Conservation (phyloP, 306 rosid genomes). For the Gastrolobium bilobum region DNA sequence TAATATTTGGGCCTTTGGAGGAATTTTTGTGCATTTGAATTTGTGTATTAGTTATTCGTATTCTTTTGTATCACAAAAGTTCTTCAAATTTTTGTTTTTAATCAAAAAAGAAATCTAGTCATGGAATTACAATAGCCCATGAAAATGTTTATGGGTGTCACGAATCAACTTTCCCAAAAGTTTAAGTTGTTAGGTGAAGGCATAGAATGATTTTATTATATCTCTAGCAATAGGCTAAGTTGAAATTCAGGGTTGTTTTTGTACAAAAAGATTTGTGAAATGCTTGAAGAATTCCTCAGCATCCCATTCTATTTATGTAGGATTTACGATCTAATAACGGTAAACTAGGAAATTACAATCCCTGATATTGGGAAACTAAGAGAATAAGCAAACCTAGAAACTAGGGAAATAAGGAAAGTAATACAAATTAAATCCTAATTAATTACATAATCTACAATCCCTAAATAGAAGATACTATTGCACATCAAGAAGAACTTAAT, state of each 20-base stretch:
- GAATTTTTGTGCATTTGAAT: slow-evolving; percentile 20
- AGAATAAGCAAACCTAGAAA: too few relatives aligned
- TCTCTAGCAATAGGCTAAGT: neutral
- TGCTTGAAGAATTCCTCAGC: too few relatives aligned
- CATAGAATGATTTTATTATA: too few relatives aligned
- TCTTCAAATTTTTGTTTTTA: slow-evolving; percentile 29
- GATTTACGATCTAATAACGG: too few relatives aligned
- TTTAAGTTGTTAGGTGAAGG: too few relatives aligned
- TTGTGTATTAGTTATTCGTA: slow-evolving; percentile 1
- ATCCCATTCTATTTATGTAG: too few relatives aligned
- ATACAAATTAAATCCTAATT: too few relatives aligned
- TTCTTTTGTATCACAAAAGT: slow-evolving; percentile 1
- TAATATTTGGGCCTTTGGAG: slow-evolving; percentile 28
- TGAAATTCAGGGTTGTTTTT: slow-evolving; percentile 23
- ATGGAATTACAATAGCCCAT: slow-evolving; percentile 1
- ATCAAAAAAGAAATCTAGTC: slow-evolving; percentile 10
- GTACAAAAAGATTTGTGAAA: too few relatives aligned
- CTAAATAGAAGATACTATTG: slow-evolving; percentile 23
- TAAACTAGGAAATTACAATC: too few relatives aligned
- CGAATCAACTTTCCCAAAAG: too few relatives aligned
- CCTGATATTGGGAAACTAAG: too few relatives aligned
- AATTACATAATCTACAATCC: neutral
- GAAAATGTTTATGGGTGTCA: neutral
- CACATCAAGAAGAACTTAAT: neutral
- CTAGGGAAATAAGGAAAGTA: too few relatives aligned